Percentiles rank a stretch among this genome's conserved stretches.
phyloP scores from a whole-genome alignment of 2,329 filamentous ascomycete genomes.

The Neonectria coccinea region DNA sequence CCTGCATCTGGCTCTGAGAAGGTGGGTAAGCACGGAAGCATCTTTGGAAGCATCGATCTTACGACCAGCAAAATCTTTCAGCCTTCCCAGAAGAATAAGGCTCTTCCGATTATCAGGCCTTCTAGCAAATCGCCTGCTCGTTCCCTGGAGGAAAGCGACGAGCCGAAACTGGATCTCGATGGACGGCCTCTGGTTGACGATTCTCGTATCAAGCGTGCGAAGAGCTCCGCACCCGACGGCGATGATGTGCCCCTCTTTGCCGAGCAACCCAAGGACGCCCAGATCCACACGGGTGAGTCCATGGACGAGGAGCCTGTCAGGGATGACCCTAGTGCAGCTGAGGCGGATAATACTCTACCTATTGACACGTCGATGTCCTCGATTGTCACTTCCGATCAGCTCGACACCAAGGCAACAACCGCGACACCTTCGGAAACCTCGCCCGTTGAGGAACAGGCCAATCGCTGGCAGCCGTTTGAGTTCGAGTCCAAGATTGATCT shows the following conservation, averaged over 20 bases:
- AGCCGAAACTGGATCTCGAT: constrained; percentile 48
- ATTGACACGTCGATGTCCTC: constrained; percentile 67
- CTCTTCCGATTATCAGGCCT: constrained; percentile 82
- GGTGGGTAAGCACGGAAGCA: constrained; percentile 60
- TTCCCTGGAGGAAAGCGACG: constrained; percentile 39
- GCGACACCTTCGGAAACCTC: constrained; percentile 66
- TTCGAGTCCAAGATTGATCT: constrained; percentile 64
- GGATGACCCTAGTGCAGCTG: constrained; percentile 47
- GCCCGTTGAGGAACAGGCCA: constrained; percentile 60
- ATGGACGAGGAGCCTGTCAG: constrained; percentile 38
- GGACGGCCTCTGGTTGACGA: constrained; percentile 73
- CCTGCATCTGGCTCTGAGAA: constrained; percentile 60
- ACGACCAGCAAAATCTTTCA: constrained; percentile 72
- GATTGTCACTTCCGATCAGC: constrained; percentile 63
- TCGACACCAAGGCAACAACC: constrained; percentile 65
- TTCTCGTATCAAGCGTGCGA: constrained; percentile 80
- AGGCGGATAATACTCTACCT: constrained; percentile 57
- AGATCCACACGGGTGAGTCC: constrained; percentile 30
- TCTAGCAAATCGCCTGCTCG: constrained; percentile 61
- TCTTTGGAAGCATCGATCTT: constrained; percentile 78
- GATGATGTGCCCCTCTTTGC: constrained; percentile 84
- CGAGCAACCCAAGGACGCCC: constrained; percentile 55
- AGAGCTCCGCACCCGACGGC: constrained; percentile 72
- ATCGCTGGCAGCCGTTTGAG: constrained; percentile 67
- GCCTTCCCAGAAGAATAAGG: constrained; percentile 81